Evolutionary conservation across 495 filamentous ascomycete species (phyloP), one percentile per base, ranked within the genome.

Genomic region (Astrothelium subdiscretum): DNA sequence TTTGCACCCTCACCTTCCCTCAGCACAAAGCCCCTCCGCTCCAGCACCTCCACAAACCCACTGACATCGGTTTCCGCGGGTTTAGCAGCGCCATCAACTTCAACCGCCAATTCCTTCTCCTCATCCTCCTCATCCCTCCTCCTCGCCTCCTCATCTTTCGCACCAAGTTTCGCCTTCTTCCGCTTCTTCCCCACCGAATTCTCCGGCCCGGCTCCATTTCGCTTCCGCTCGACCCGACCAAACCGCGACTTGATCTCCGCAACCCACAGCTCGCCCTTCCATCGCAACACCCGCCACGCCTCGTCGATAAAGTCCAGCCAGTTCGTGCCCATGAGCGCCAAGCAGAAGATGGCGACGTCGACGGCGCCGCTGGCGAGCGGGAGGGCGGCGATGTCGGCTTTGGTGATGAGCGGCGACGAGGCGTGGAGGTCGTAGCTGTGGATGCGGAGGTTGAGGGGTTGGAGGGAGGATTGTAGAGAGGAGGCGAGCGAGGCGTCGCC

Each of bases 271-370:
- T 98, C 94, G 60, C 94, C 94, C 68, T 88, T 89, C 82, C 92
- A 94, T 60, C 89, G 83, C 65, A 97, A 77, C 12, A 97, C 78
- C 22, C 94, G 82, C 74, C 87, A 92, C n/a, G 92, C 91, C 75
- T 98, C 94, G 69, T 96, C 92, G 62, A 97, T 81, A 69, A 97
- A 97, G 63, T 88, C 85, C 24, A 95, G 79, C 90, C 94, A 98
- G 75, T 98, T 98, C 18, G 94, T 97, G 66, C 95, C 94, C 94
- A 98, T 98, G 43, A 98, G 81, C 61, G 92, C 92, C 26, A 98
- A 79, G 74, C 94, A 98, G 77, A 97, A 96, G 59, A 97, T 82
- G 8, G 88, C 87, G 18, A 98, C 79, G 70, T 98, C 90, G 26
- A 91, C 85, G 40, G 79, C 81, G 57, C 81, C 82, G 57, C 91